phyloP scores from a whole-genome alignment of 108 stramenopile species.

The Bacterosira constricta region DNA sequence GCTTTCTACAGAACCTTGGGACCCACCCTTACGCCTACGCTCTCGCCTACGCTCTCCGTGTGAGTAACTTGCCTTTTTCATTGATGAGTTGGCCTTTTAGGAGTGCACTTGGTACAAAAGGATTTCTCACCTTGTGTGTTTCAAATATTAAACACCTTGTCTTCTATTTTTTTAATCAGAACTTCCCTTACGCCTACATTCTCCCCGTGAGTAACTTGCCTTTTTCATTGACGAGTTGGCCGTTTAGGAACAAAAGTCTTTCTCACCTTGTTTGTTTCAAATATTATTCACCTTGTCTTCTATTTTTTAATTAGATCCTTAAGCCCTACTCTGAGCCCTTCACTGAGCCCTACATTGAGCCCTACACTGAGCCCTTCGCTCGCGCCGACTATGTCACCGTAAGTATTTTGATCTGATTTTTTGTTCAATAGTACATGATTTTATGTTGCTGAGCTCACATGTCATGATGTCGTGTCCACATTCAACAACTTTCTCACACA shows the following conservation, averaged over 20 bases:
- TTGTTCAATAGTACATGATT: too few species aligned
- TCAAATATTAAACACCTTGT: background rate
- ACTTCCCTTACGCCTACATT: background rate
- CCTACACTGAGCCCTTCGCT: background rate
- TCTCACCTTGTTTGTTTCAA: background rate
- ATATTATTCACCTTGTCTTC: background rate
- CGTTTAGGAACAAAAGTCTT: background rate
- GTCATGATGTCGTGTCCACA: too few species aligned
- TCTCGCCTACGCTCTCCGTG: background rate
- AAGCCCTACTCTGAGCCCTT: background rate
- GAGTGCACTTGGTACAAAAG: too few species aligned
- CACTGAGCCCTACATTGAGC: background rate
- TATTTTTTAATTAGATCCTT: background rate
- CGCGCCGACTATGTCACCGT: background rate
- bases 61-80: background rate
- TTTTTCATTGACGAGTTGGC: background rate
- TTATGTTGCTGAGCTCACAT: too few species aligned
- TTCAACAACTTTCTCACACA: too few species aligned
- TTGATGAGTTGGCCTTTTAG: background rate
- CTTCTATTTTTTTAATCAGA: background rate
- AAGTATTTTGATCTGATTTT: too few species aligned
- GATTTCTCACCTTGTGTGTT: background rate
- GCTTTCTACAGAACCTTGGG: background rate
- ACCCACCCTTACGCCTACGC: background rate
- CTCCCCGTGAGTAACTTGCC: constrained; percentile 10